These are phyloP conservation scores for Bipolaris zeicola DNA, from an alignment of 2,329 filamentous ascomycete species.

Conservation along the genomic window DNA sequence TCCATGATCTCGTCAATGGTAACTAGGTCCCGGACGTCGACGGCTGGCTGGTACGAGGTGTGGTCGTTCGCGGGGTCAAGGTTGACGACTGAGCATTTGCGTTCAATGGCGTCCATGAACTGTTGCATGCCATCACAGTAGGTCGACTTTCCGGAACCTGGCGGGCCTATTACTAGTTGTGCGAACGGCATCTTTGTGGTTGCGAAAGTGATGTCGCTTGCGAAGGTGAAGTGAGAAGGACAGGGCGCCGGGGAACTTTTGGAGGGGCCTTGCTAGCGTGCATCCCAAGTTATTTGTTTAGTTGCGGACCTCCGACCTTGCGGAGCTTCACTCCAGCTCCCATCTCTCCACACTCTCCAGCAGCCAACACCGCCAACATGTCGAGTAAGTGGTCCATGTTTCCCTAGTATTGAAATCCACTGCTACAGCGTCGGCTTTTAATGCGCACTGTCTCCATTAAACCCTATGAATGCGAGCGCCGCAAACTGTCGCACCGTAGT, in stretches of 20 bases:
- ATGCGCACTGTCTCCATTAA: neutral
- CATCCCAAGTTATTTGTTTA: conserved; percentile 12
- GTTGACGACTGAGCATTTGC: conserved; percentile 93
- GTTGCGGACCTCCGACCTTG: conserved; percentile 23
- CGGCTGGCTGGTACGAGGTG: conserved; percentile 83
- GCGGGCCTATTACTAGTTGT: conserved; percentile 92
- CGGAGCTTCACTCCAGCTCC: conserved; percentile 24
- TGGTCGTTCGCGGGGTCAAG: conserved; percentile 96
- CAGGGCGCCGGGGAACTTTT: conserved; percentile 15
- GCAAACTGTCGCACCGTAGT: neutral
- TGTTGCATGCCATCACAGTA: conserved; percentile 99
- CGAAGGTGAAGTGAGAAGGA: neutral
- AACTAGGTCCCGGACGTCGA: conserved; percentile 88
- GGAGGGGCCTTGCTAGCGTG: conserved; percentile 21
- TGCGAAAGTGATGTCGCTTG: conserved; percentile 1
- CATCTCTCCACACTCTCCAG: conserved; percentile 4
- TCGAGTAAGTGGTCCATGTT: conserved; percentile 26
- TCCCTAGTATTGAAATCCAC: neutral
- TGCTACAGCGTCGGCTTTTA: neutral
- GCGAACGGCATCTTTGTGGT: conserved; percentile 59
- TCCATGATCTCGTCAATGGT: conserved; percentile 95
- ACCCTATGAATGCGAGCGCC: neutral
- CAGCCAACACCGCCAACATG: conserved; percentile 29
- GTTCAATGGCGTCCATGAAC: conserved; percentile 93
- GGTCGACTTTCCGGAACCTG: conserved; percentile 93